Evolutionary conservation across 1,284 basidiomycete species (phyloP), one percentile per base, ranked within the genome.

Genomic region (Schizophyllum amplum): DNA sequence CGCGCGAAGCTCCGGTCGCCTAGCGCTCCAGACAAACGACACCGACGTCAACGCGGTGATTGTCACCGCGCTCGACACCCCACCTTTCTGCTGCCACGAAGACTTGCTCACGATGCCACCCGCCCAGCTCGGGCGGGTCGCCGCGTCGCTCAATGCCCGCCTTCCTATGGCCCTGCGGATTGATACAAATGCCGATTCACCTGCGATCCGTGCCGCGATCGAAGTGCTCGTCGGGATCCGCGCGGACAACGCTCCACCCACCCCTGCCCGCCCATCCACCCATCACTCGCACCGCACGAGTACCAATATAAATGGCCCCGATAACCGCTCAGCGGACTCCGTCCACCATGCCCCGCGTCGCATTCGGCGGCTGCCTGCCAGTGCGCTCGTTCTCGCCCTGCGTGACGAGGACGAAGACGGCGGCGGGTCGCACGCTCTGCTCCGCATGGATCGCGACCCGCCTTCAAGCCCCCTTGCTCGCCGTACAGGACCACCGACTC

Each of bases 21-120:
- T 80, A 47, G 74, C 79, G 7, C 66, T 83, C 4, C 81, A 83
- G 65, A 80, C 78, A 59, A 73, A 79, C 52, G 80, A 82, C 59
- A 53, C 63, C 7, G 69, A 69, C 27, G 72, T 75, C 11, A 80
- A 81, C 60, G 78, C 75, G 6, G 69, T 84, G n/a, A 71, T 83
- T 52, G 79, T 84, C 63, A 84, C 79, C 0, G 70, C 81, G 11
- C 70, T 84, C 5, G 67, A 72, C 55, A 67, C 67, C 24, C 64
- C 75, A 2, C 82, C 81, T 0, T 84, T 84, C 68, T 83, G 81
- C 68, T 84, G 81, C 66, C 81, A 84, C 64, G 80, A 81, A 56
- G 82, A 84, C 61, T 76, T 84, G 47, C 59, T 82, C 59, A 74
- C 75, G 1, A 83, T 84, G 82, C 61, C 74, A 9, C 77, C 75